These are phyloP conservation scores for Jimgerdemannia lactiflua DNA, from an alignment of 192 early-diverging fungal genomes.

Conservation along the genomic window DNA sequence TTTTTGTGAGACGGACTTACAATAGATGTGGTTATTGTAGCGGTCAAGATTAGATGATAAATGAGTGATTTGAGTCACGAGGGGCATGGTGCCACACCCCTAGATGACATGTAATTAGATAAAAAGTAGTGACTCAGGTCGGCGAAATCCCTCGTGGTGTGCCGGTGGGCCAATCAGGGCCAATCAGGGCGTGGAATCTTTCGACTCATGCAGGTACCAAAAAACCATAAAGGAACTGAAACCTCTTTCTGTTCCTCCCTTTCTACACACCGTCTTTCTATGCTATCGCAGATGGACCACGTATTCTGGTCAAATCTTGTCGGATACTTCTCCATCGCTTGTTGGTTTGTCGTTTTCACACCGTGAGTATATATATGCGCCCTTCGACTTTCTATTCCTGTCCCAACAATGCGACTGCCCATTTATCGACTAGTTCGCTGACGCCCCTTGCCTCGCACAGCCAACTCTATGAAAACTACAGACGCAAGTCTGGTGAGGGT, in stretches of 20 bases:
- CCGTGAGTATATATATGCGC: slow-evolving; percentile 49
- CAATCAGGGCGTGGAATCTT: background rate
- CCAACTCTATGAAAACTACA: slow-evolving; percentile 78
- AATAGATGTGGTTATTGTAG: too few species aligned
- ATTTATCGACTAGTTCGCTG: background rate
- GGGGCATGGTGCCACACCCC: too few species aligned
- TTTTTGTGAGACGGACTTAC: too few species aligned
- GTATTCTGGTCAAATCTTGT: slow-evolving; percentile 41
- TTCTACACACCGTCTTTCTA: background rate
- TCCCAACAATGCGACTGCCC: background rate
- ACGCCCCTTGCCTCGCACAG: slow-evolving; percentile 21
- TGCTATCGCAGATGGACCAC: background rate
- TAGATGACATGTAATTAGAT: too few species aligned
- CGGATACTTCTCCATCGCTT: slow-evolving; percentile 66
- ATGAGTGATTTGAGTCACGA: too few species aligned
- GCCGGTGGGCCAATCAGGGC: background rate
- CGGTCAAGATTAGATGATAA: too few species aligned
- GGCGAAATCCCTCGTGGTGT: too few species aligned
- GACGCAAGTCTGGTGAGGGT: slow-evolving; percentile 71
- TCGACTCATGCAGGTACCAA: background rate
- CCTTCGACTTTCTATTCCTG: slow-evolving; percentile 1
- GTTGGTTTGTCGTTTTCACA: slow-evolving; percentile 83
- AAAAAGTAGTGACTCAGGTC: too few species aligned
- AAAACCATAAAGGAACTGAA: background rate
- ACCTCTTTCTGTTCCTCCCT: background rate